Conservation (phyloP, 768 basidiomycete genomes). For the Podaxis carcinomalis region DNA sequence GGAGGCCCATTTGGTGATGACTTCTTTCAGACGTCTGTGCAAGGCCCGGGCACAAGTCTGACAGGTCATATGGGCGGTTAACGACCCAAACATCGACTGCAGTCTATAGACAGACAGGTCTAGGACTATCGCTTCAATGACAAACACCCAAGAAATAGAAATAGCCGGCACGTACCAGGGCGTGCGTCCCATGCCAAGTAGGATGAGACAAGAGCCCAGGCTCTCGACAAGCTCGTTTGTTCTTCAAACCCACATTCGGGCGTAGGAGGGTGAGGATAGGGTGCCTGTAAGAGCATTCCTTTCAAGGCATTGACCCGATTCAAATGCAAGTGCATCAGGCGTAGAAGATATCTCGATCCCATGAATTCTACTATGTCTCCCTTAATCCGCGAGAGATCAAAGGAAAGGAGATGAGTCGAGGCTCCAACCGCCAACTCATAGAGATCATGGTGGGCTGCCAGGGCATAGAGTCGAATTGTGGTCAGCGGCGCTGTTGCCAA, state of each 20-base stretch:
- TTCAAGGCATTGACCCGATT: slow-evolving; percentile 27
- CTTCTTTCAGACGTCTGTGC: slow-evolving; percentile 40
- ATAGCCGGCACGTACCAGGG: slow-evolving; percentile 14
- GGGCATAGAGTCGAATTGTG: slow-evolving; percentile 34
- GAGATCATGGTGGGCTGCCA: slow-evolving; percentile 25
- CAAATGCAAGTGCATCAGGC: slow-evolving; percentile 32
- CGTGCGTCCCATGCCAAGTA: slow-evolving; percentile 22
- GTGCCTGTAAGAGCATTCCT: slow-evolving; percentile 15
- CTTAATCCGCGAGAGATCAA: slow-evolving; percentile 22
- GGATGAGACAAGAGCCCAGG: slow-evolving; percentile 22
- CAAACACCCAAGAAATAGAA: background rate
- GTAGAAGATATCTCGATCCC: slow-evolving; percentile 31
- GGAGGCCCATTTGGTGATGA: slow-evolving; percentile 48
- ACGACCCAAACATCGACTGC: slow-evolving; percentile 41
- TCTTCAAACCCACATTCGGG: slow-evolving; percentile 17
- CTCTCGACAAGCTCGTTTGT: slow-evolving; percentile 20
- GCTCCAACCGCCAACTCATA: slow-evolving; percentile 31
- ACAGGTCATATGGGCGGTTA: slow-evolving; percentile 45
- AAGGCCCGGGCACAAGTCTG: slow-evolving; percentile 38
- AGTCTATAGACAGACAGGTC: slow-evolving; percentile 48
- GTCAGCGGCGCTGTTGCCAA: slow-evolving; percentile 19
- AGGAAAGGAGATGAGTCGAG: slow-evolving; percentile 32
- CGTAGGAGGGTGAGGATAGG: slow-evolving; percentile 15
- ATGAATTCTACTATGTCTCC: slow-evolving; percentile 28
- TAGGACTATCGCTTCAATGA: slow-evolving; percentile 14